These are phyloP conservation scores for Cryptococcus wingfieldii DNA, from an alignment of 1,284 basidiomycete species.

Conservation along the genomic window DNA sequence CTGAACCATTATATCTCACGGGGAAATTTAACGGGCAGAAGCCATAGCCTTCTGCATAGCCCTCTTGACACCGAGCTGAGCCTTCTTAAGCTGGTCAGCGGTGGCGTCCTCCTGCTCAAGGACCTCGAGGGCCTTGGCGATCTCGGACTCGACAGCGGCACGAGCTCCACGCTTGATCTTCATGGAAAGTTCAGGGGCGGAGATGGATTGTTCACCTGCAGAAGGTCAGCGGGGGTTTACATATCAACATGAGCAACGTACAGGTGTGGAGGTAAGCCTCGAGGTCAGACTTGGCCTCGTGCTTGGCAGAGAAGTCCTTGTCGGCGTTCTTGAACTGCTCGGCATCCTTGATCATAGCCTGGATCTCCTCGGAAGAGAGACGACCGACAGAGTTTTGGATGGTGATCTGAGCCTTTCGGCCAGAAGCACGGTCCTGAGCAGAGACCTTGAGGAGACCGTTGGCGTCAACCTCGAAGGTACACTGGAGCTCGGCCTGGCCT, in stretches of 20 bases:
- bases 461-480: constrained; percentile 98
- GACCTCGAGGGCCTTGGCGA: constrained; percentile 92
- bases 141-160: constrained; percentile 86
- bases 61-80: constrained; percentile 86
- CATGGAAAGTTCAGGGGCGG: constrained; percentile 69
- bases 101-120: constrained; percentile 90
- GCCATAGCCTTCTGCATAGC: constrained; percentile 86
- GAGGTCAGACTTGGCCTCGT: constrained; percentile 62
- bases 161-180: constrained; percentile 96
- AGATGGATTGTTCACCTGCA: constrained; percentile 48
- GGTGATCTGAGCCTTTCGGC: constrained; percentile 77
- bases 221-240: background rate
- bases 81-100: constrained; percentile 88
- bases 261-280: constrained; percentile 12
- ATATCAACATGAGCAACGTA: background rate
- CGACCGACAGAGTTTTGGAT: constrained; percentile 99
- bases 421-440: constrained; percentile 94
- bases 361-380: constrained; percentile 96
- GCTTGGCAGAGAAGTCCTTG: constrained; percentile 52
- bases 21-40: constrained; percentile 34
- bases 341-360: constrained; percentile 85
- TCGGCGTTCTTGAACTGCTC: constrained; percentile 61
- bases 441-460: constrained; percentile 94
- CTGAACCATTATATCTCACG: background rate
- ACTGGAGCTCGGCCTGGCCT: constrained; percentile 97